A percentile compares a stretch with the other conserved stretches of the same genome.
Conservation (phyloP, 2,329 filamentous ascomycete species). For the Metarhizium brunneum region DNA sequence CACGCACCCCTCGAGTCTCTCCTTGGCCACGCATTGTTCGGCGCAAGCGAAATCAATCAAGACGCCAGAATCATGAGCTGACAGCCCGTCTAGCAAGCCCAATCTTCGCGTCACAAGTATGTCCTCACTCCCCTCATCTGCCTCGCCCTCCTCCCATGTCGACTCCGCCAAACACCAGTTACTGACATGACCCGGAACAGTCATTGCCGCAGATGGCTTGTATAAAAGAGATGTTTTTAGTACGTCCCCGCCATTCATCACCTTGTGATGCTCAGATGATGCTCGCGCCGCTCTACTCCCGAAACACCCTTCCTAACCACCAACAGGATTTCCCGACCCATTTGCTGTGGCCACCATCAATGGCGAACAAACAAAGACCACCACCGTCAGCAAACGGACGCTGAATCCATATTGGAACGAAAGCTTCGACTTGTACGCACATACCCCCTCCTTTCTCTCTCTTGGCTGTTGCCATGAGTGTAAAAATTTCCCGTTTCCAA, state of each 20-base stretch:
- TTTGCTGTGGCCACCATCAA: slow-evolving; percentile 96
- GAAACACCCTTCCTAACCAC: slow-evolving; percentile 18
- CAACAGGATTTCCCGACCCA: slow-evolving; percentile 84
- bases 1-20: neutral
- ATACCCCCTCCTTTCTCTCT: slow-evolving; percentile 6
- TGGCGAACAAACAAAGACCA: slow-evolving; percentile 98
- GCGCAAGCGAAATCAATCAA: neutral
- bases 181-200: slow-evolving; percentile 42
- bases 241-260: slow-evolving; percentile 40
- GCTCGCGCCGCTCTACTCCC: neutral
- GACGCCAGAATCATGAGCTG: slow-evolving; percentile 14
- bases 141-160: neutral
- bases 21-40: neutral
- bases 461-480: neutral
- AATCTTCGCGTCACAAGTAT: slow-evolving; percentile 92
- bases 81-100: slow-evolving; percentile 49
- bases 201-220: slow-evolving; percentile 95
- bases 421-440: slow-evolving; percentile 86
- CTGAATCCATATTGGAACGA: slow-evolving; percentile 99
- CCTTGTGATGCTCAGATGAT: neutral
- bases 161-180: slow-evolving; percentile 2
- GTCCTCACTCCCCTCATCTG: slow-evolving; percentile 21
- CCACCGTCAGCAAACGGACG: slow-evolving; percentile 91
- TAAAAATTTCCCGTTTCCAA: neutral
- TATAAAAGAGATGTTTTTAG: slow-evolving; percentile 99